A percentile compares a stretch with the other conserved stretches of the same genome.
phyloP scores from a whole-genome alignment of 2,329 filamentous ascomycete species.

The Geosmithia morbida region DNA sequence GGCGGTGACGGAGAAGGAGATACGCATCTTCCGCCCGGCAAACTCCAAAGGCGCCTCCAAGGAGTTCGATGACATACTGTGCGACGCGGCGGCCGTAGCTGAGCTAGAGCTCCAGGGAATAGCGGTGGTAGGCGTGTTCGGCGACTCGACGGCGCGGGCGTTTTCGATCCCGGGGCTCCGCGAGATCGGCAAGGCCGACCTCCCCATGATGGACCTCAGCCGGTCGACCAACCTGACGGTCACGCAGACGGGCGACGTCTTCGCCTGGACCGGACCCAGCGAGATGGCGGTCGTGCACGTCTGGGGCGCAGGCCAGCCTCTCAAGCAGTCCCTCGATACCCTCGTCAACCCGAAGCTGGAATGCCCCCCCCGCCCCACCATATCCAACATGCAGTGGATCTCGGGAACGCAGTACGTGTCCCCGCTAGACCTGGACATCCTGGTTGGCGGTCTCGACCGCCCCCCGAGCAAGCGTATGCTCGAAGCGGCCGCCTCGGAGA shows the following conservation, averaged over 20 bases:
- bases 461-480: constrained; percentile 83
- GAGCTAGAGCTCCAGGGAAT: constrained; percentile 62
- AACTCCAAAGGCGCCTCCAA: constrained; percentile 83
- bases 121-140: constrained; percentile 73
- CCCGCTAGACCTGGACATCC: constrained; percentile 71
- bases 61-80: constrained; percentile 70
- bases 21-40: constrained; percentile 78
- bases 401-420: constrained; percentile 87
- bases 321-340: constrained; percentile 52
- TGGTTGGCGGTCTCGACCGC: constrained; percentile 80
- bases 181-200: constrained; percentile 56
- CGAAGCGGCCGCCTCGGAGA: constrained; percentile 62
- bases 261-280: constrained; percentile 80
- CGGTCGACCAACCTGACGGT: constrained; percentile 58
- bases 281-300: constrained; percentile 73
- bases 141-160: constrained; percentile 64
- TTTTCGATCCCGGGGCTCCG: constrained; percentile 81
- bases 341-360: constrained; percentile 64
- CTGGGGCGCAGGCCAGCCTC: constrained; percentile 59
- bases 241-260: constrained; percentile 64
- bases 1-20: constrained; percentile 53
- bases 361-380: constrained; percentile 73
- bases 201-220: constrained; percentile 59
- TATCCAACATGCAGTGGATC: constrained; percentile 93
- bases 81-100: constrained; percentile 65